Percentiles rank a stretch among this genome's conserved stretches.
Conservation (phyloP, 768 basidiomycete species). For the Macrolepiota albuminosa region DNA sequence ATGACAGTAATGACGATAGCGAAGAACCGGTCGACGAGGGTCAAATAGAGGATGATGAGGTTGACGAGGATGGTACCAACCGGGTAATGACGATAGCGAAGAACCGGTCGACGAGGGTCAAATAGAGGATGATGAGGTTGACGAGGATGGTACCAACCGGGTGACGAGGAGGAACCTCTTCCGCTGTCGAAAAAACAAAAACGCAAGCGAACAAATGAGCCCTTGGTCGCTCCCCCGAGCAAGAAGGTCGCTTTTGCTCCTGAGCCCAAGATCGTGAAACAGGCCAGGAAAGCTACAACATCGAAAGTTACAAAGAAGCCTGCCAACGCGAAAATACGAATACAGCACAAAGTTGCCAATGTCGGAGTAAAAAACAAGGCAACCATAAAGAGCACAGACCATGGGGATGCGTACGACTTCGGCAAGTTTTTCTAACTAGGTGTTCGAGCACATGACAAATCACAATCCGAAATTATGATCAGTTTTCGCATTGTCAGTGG, state of each 20-base stretch:
- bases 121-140: constrained; percentile 32
- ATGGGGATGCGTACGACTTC: constrained; percentile 43
- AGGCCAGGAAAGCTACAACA: constrained; percentile 13
- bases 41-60: constrained; percentile 33
- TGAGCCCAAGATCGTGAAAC: constrained; percentile 20
- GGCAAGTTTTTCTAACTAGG: constrained; percentile 38
- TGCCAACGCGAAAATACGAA: constrained; percentile 14
- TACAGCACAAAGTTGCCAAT: constrained; percentile 27
- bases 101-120: constrained; percentile 35
- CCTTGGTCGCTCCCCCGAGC: constrained; percentile 25
- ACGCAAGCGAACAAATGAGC: constrained; percentile 34
- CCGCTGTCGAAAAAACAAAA: constrained; percentile 38
- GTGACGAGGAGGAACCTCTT: constrained; percentile 32
- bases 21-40: constrained; percentile 34
- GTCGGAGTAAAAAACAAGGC: constrained; percentile 20
- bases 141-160: constrained; percentile 27
- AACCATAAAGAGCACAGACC: constrained; percentile 15
- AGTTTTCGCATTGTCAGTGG: not conserved
- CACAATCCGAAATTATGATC: not conserved
- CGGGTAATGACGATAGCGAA: constrained; percentile 36
- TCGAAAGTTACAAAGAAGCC: constrained; percentile 16
- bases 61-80: constrained; percentile 27
- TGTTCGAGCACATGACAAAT: not conserved
- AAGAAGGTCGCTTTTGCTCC: constrained; percentile 55
- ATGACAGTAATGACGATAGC: constrained; percentile 31